Base-by-base conservation (phyloP, 2,329 filamentous ascomycete genomes). In the Colletotrichum neosansevieriae region DNA sequence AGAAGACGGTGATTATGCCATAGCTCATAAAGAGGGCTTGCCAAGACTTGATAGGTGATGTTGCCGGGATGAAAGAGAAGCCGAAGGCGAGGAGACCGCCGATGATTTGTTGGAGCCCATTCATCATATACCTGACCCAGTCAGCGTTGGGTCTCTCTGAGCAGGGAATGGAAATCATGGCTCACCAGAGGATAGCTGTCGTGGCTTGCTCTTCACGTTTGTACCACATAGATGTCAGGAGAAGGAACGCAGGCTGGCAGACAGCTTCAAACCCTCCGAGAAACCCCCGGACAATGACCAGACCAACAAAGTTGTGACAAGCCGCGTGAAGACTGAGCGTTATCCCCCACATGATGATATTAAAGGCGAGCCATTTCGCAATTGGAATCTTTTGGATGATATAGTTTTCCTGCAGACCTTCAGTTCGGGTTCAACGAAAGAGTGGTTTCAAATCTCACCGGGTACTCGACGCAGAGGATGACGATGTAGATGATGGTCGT, bases 211-310 rank as follows among this genome's bases (percentile, higher is more conserved):
- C 82, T 29, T 81, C 77, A 47, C 80, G 76, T 0, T 76, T 77
- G 63, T 79, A 75, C 73, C 72, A 74, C 38, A 74, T 70, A 15
- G 72, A 71, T 1, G 71, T 73, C 73, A 84, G 78, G 47, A 83
- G 75, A 63, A 85, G 81, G 50, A 85, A 82, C 0, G 78, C 77
- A 0, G 84, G 84, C 6, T 80, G 79, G 3, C 84, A 79, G 15
- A 78, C 79, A 1, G 82, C 79, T 72, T 86, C 84, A n/a, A 82
- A 81, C 13, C 80, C 73, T 17, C 83, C 83, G 0, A 84, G 73
- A 0, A 85, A 72, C 63, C 84, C 80, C 0, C 83, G 78, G 6
- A 81, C 76, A 0, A 76, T 75, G 42, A 82, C 76, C 4, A 85
- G 74, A 0, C 78, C 76, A 0, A 74, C 78, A 42, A 80, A 84